Base-by-base conservation (phyloP, 139 green algal species). In the Raphidocelis subcapitata region DNA sequence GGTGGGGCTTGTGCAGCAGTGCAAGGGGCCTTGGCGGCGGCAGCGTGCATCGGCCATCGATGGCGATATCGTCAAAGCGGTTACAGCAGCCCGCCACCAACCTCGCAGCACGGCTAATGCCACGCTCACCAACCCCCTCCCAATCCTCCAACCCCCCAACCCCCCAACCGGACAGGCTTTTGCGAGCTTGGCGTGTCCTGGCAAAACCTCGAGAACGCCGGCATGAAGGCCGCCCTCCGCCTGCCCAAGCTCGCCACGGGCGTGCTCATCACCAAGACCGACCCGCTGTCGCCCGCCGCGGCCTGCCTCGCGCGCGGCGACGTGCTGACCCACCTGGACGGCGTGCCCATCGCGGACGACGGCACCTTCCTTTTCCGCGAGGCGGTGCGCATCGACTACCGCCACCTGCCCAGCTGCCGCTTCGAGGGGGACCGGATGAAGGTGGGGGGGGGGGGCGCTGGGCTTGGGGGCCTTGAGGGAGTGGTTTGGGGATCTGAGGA, bases 201-300 rank as follows among this genome's bases (percentile, higher is more conserved):
- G 87, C 95, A 99, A 85, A 84, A 80, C 31, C 79, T 98, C 76
- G 95, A 99, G 81, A 93, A 84, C 62, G 66, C 72, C 46, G 81
- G 84, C 62, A 81, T 94, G 63, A 88, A 88, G 62, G 59, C 57
- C 15, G 75, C 83, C 2, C 84, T 91, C 31, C 75, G 70, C 47
- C 87, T 96, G 86, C 77, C 77, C 32, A 62, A 60, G 18, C 54
- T 31, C 28, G 14, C 69, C 44, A 86, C 76, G 23, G 81, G 81
- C 36, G 74, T 86, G 24, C 83, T 74, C 74, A 67, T 86, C 54
- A 84, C 81, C 49, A 64, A 68, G 55, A 76, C 74, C 3, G 81
- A 86, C 70, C 81, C 81, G n/a, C 28, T 71, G 41, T 82, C 67
- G 63, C 26, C 79, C 26, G 77, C 81, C 12, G 18, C 33, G 46